Evolutionary conservation across 2,329 filamentous ascomycete genomes (phyloP), one percentile per base, ranked within the genome.

Genomic region (Paramyrothecium sp.): DNA sequence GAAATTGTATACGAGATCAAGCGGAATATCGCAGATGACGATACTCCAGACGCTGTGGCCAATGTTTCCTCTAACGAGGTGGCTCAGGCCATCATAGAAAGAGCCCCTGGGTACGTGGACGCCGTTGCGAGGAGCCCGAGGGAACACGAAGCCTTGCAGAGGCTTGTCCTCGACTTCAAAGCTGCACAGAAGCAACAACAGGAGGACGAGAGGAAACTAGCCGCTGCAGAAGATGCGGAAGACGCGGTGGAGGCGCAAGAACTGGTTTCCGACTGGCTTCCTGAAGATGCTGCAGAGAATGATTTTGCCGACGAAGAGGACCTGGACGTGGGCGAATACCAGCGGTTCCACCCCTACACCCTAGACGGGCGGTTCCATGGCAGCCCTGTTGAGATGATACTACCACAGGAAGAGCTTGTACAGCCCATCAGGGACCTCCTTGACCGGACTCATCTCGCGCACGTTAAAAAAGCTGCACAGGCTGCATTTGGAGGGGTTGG

Each of bases 341-440:
- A 76, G 8, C 85, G 91, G 19, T 80, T 88, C 20, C 95, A 98
- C 72, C 87, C 88, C 3, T 79, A 91, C 57, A 96, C 92, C 0
- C 71, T 81, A 2, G 79, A 86, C 47, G 92, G 90, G n/a, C 86
- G 88, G 60, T 96, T 89, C 70, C 82, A 85, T 52, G 91, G 90
- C 1, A 81, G 79, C 21, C 90, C 93, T 2, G 82, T 82, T 46
- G 96, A 93, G 10, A 72, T 97, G 16, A 80, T 84, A n/a, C 75
- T 97, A 3, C 92, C 94, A 0, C 83, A 85, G 61, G 77, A 81
- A n/a, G 79, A 84, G 3, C 81, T 97, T 46, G 81, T 90, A 10
- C 76, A 82, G 3, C 92, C 92, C 0, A 87, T 96, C 19, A 80
- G 84, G 2, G 74, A 83, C 4, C 79, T 97, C 2, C 79, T 98